Evolutionary conservation across 768 basidiomycete genomes (phyloP).

Genomic region (Leucogyrophana mollusca): DNA sequence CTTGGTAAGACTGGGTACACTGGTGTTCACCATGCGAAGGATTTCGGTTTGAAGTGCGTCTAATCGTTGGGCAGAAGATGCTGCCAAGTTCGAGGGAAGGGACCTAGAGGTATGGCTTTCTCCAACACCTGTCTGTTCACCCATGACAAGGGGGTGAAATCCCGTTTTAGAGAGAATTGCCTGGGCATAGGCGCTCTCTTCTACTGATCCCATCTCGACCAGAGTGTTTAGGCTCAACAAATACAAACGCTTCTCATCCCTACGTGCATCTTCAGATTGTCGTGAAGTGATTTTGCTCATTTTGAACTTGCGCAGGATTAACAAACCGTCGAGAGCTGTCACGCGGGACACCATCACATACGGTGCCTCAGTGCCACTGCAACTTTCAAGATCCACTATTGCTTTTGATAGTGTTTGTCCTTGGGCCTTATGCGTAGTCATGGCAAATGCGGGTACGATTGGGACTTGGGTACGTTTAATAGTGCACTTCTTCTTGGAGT

Average conservation of each 20-base stretch:
- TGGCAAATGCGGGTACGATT: slow-evolving; percentile 35
- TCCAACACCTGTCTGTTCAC: no score
- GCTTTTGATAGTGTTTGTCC: slow-evolving; percentile 31
- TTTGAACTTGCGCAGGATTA: slow-evolving; percentile 28
- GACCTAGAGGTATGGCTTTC: no score
- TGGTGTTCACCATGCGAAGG: no score
- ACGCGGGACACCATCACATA: slow-evolving; percentile 44
- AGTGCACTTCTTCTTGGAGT: slow-evolving; percentile 9
- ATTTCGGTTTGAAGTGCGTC: no score
- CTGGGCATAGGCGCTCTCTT: no score
- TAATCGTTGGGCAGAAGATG: no score
- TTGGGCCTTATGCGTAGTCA: slow-evolving; percentile 41
- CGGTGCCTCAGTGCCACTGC: slow-evolving; percentile 30
- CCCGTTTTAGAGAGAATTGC: no score
- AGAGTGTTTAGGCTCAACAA: neutral
- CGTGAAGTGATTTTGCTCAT: slow-evolving; percentile 7
- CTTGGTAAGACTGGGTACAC: no score
- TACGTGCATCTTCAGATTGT: neutral
- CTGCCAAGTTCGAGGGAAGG: no score
- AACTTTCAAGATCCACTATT: slow-evolving; percentile 37
- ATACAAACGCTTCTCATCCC: neutral
- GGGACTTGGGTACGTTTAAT: slow-evolving; percentile 34
- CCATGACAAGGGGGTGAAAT: no score
- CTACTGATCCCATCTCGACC: no score
- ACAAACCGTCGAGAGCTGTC: slow-evolving; percentile 24